Percentiles rank a stretch among this genome's conserved stretches.
These are phyloP conservation scores for Lactifluus pinguis DNA, from an alignment of 768 basidiomycete genomes.

Conservation along the genomic window DNA sequence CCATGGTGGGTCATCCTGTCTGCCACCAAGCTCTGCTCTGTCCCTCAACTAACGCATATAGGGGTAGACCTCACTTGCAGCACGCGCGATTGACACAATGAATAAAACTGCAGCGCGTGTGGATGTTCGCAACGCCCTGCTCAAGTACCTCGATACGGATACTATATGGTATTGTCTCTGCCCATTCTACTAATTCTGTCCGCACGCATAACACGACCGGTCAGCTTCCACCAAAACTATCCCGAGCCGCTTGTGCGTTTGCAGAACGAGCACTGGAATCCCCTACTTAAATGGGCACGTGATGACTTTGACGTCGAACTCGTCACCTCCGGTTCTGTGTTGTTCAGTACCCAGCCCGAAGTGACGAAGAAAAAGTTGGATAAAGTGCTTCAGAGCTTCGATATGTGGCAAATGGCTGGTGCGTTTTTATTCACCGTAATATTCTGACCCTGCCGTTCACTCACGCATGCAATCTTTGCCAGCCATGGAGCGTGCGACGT, in stretches of 20 bases:
- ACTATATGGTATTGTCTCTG: conserved; percentile 62
- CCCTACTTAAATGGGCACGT: conserved; percentile 72
- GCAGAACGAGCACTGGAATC: conserved; percentile 82
- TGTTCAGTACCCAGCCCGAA: conserved; percentile 58
- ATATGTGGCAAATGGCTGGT: conserved; percentile 89
- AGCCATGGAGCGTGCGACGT: conserved; percentile 90
- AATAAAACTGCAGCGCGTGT: conserved; percentile 43
- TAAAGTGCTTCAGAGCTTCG: conserved; percentile 49
- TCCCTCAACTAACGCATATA: background rate
- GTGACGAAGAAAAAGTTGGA: conserved; percentile 57
- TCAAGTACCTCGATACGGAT: conserved; percentile 90
- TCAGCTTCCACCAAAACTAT: conserved; percentile 74
- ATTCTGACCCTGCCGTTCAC: background rate
- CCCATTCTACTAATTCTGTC: background rate
- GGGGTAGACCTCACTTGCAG: conserved; percentile 75
- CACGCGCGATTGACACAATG: conserved; percentile 83
- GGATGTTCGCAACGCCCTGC: conserved; percentile 57
- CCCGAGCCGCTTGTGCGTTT: conserved; percentile 68
- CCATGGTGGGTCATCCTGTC: conserved; percentile 51
- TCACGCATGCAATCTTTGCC: background rate
- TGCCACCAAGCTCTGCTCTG: background rate
- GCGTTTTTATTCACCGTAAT: background rate
- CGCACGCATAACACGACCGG: background rate
- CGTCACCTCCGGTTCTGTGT: conserved; percentile 58
- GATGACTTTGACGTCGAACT: conserved; percentile 60